phyloP scores from a whole-genome alignment of 2,329 filamentous ascomycete genomes.

The Paraphoma sp. region DNA sequence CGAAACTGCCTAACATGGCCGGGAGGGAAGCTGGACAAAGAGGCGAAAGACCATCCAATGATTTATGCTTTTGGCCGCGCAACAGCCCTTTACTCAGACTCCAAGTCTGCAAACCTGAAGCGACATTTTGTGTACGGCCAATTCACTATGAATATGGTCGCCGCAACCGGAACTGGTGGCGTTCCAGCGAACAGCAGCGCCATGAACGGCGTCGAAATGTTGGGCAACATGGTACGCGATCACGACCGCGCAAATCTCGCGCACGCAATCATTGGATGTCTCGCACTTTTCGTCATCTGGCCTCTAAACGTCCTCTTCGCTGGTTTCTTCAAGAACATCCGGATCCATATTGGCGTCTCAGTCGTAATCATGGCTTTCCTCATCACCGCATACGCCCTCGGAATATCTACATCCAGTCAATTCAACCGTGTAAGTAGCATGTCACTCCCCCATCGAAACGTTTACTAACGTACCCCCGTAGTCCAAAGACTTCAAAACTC shows the following conservation, averaged over 20 bases:
- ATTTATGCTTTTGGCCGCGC: conserved; percentile 52
- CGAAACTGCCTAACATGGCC: conserved; percentile 49
- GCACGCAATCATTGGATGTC: conserved; percentile 40
- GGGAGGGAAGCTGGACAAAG: conserved; percentile 43
- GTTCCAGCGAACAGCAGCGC: conserved; percentile 37
- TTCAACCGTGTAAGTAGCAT: conserved; percentile 48
- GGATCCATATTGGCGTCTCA: conserved; percentile 52
- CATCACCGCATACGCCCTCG: conserved; percentile 48
- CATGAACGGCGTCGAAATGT: conserved; percentile 31
- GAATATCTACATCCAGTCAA: conserved; percentile 49
- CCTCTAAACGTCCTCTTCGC: conserved; percentile 44
- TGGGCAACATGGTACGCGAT: conserved; percentile 30
- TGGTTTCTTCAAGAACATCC: conserved; percentile 48
- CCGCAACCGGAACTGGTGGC: conserved; percentile 43
- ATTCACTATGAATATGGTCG: conserved; percentile 51
- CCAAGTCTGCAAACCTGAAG: conserved; percentile 41
- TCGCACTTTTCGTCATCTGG: conserved; percentile 43
- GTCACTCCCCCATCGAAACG: not conserved
- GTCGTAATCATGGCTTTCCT: conserved; percentile 47
- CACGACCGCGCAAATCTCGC: conserved; percentile 36
- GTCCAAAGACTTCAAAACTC: conserved; percentile 51
- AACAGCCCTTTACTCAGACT: conserved; percentile 34
- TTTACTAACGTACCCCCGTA: conserved; percentile 22
- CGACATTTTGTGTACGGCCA: conserved; percentile 48
- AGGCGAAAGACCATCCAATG: conserved; percentile 44